phyloP scores from a whole-genome alignment of 495 filamentous ascomycete genomes.

The Penicillium roqueforti region DNA sequence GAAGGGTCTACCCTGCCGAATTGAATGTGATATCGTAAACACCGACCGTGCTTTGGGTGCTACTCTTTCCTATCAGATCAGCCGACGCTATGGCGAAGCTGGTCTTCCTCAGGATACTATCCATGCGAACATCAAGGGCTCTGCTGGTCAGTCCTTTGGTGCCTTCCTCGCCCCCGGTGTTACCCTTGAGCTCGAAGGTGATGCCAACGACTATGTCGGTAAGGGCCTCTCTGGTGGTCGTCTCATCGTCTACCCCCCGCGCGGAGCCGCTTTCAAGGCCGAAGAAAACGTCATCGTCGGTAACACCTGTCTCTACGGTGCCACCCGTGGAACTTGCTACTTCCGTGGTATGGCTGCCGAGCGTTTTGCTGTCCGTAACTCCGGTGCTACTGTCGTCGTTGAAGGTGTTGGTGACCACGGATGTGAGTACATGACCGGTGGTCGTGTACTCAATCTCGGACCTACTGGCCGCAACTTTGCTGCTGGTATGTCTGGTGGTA shows the following conservation, averaged over 20 bases:
- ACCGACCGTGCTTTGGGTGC: slow-evolving; percentile 95
- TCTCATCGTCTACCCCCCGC: slow-evolving; percentile 93
- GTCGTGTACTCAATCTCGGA: slow-evolving; percentile 84
- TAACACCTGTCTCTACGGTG: slow-evolving; percentile 97
- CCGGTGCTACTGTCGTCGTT: slow-evolving; percentile 91
- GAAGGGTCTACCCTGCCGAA: slow-evolving; percentile 89
- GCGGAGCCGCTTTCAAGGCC: slow-evolving; percentile 89
- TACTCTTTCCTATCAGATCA: slow-evolving; percentile 95
- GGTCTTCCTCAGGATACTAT: slow-evolving; percentile 93
- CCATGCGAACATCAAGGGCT: slow-evolving; percentile 97
- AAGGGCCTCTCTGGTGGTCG: slow-evolving; percentile 96
- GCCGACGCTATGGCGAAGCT: slow-evolving; percentile 83
- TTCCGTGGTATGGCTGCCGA: slow-evolving; percentile 98
- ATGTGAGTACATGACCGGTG: slow-evolving; percentile 99
- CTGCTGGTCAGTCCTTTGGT: slow-evolving; percentile 96
- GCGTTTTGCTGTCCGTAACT: slow-evolving; percentile 97
- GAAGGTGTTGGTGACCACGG: slow-evolving; percentile 98
- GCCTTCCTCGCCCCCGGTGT: slow-evolving; percentile 93
- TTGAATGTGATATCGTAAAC: slow-evolving; percentile 98
- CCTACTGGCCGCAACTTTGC: slow-evolving; percentile 98
- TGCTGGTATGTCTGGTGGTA: slow-evolving; percentile 98
- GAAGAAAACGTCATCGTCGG: slow-evolving; percentile 97
- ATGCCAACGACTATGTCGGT: slow-evolving; percentile 97
- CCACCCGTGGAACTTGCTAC: slow-evolving; percentile 89
- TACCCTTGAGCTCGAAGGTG: slow-evolving; percentile 94